Evolutionary conservation across 2,329 filamentous ascomycete species (phyloP).

Genomic region (Exserohilum rostratum): DNA sequence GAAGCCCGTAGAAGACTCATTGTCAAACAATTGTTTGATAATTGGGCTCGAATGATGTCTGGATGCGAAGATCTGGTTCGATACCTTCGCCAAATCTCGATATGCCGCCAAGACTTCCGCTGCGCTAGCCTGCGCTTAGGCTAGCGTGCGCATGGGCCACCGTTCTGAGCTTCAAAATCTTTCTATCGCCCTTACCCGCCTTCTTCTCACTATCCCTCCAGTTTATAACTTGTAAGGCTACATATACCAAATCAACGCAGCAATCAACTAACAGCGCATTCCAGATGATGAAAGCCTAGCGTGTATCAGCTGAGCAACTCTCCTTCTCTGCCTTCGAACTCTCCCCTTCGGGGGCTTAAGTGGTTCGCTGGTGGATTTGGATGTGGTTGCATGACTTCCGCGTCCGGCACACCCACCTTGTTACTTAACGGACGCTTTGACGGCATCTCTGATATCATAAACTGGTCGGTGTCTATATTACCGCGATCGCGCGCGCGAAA

Average conservation of each 20-base stretch:
- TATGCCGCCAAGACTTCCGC: slow-evolving; percentile 16
- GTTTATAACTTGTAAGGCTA: slow-evolving; percentile 91
- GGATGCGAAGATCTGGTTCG: neutral
- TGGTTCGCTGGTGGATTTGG: slow-evolving; percentile 72
- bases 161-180: slow-evolving; percentile 41
- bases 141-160: slow-evolving; percentile 28
- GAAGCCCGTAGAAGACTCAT: slow-evolving; percentile 36
- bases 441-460: slow-evolving; percentile 87
- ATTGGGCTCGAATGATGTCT: neutral
- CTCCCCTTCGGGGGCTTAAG: slow-evolving; percentile 91
- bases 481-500: slow-evolving; percentile 7
- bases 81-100: slow-evolving; percentile 3
- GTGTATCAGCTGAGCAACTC: slow-evolving; percentile 90
- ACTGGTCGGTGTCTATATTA: slow-evolving; percentile 60
- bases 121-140: slow-evolving; percentile 27
- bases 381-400: slow-evolving; percentile 87
- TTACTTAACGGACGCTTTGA: slow-evolving; percentile 95
- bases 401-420: slow-evolving; percentile 99
- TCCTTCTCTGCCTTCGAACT: slow-evolving; percentile 72
- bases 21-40: neutral
- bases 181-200: slow-evolving; percentile 29
- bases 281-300: slow-evolving; percentile 99
- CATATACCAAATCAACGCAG: neutral
- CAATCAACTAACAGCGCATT: slow-evolving; percentile 29
- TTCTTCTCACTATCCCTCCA: slow-evolving; percentile 86